Evolutionary conservation across 129 eudicot species (phyloP), one percentile per base, ranked within the genome.

Genomic region (Rutidosis leptorrhynchoides): DNA sequence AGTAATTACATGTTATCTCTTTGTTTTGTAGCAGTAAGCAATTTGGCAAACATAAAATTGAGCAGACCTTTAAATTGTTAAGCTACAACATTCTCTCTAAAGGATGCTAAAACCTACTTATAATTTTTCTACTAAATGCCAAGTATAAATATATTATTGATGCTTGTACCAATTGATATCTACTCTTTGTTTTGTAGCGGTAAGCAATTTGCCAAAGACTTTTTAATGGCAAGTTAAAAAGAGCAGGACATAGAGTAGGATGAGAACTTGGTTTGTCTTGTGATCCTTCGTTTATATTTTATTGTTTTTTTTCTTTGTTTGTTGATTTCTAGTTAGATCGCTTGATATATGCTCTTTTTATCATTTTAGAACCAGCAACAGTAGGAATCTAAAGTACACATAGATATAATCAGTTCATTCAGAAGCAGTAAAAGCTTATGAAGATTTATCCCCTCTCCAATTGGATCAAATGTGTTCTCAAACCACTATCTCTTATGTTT

Each of bases 121-220:
- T 17, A 51, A 2, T 17, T 8, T 35, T 35, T 8, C 42, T 17
- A 19, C 11, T 49, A 49, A 49, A 16, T 20, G 9, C 56, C n/a
- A 48, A 21, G 17, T 16, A 49, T 48, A 48, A 21, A 49, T 16
- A 49, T 49, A 52, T 52, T 52, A 1, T 52, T 20, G 15, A 52
- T 52, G 58, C 58, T 52, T 52, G 56, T 49, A 52, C 58, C 26
- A 52, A n/a, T n/a, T n/a, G n/a, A n/a, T n/a, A n/a, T n/a, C n/a
- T n/a, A n/a, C n/a, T n/a, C n/a, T n/a, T n/a, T n/a, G n/a, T n/a
- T n/a, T n/a, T n/a, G n/a, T n/a, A n/a, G n/a, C n/a, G n/a, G n/a
- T n/a, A n/a, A n/a, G n/a, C n/a, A n/a, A n/a, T n/a, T n/a, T n/a
- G n/a, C n/a, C n/a, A n/a, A n/a, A n/a, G n/a, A n/a, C n/a, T n/a